These are phyloP conservation scores for Gymnopilus dilepis DNA, from an alignment of 768 basidiomycete genomes.

Conservation along the genomic window DNA sequence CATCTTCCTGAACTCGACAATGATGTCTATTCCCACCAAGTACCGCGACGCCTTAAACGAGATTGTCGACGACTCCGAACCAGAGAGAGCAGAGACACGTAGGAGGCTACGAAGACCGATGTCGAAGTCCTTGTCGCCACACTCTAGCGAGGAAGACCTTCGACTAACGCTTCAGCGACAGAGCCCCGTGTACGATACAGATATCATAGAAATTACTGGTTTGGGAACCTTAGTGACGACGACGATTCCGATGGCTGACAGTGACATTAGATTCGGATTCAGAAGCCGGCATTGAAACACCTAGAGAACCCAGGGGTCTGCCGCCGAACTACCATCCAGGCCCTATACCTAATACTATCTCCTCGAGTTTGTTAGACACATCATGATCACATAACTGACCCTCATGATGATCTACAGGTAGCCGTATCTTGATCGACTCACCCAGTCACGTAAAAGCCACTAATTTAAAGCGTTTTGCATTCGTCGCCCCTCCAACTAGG, in stretches of 20 bases:
- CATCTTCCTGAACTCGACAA: background rate
- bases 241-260: background rate
- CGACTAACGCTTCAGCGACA: background rate
- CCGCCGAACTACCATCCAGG: background rate
- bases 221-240: background rate
- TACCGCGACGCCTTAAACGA: conserved; percentile 31
- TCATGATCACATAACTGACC: background rate
- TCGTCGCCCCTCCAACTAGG: background rate
- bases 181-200: background rate
- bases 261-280: conserved; percentile 24
- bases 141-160: background rate
- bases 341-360: too few species aligned
- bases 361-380: too few species aligned
- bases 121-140: background rate
- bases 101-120: conserved; percentile 25
- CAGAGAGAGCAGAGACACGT: conserved; percentile 57
- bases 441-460: background rate
- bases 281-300: background rate
- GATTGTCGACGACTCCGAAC: conserved; percentile 73
- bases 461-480: conserved; percentile 24
- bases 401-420: background rate
- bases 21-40: conserved; percentile 3
- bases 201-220: conserved; percentile 34
- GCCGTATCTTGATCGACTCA: background rate
- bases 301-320: background rate